phyloP scores from a whole-genome alignment of 1,284 basidiomycete genomes.

The Exobasidium rhododendri region DNA sequence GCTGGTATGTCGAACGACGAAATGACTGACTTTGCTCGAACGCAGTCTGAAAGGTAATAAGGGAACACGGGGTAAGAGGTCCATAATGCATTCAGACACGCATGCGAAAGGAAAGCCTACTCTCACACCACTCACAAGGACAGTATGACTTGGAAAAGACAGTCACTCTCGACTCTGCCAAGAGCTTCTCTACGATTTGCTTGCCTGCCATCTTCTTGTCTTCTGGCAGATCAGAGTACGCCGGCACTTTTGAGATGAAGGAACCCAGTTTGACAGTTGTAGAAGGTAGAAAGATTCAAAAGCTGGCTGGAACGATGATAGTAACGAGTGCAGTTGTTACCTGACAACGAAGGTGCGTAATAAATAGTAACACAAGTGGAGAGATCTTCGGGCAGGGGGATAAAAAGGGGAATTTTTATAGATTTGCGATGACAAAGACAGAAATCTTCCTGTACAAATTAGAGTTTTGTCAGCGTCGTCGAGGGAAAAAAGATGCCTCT shows the following conservation, averaged over 20 bases:
- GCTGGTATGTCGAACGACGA: not conserved
- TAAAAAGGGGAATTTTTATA: not conserved
- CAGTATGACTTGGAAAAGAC: slow-evolving; percentile 9
- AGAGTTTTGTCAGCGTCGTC: not conserved
- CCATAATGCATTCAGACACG: too few species aligned
- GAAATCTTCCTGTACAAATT: not conserved
- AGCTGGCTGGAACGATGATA: not conserved
- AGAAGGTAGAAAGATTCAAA: not conserved
- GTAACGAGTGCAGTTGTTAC: too few species aligned
- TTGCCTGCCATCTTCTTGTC: slow-evolving; percentile 1
- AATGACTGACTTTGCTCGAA: not conserved
- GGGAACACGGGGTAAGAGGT: too few species aligned
- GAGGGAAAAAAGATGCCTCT: not conserved
- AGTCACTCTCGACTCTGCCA: not conserved
- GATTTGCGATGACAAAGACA: not conserved
- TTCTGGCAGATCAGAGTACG: not conserved
- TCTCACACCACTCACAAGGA: not conserved
- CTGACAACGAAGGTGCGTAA: too few species aligned
- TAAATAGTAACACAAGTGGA: too few species aligned
- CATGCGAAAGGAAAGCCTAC: too few species aligned
- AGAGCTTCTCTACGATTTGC: not conserved
- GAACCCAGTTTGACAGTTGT: slow-evolving; percentile 8
- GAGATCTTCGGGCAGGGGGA: too few species aligned
- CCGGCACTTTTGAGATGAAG: not conserved
- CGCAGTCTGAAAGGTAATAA: too few species aligned